Evolutionary conservation across 2,329 filamentous ascomycete species (phyloP).

Genomic region (Amauroascus niger): DNA sequence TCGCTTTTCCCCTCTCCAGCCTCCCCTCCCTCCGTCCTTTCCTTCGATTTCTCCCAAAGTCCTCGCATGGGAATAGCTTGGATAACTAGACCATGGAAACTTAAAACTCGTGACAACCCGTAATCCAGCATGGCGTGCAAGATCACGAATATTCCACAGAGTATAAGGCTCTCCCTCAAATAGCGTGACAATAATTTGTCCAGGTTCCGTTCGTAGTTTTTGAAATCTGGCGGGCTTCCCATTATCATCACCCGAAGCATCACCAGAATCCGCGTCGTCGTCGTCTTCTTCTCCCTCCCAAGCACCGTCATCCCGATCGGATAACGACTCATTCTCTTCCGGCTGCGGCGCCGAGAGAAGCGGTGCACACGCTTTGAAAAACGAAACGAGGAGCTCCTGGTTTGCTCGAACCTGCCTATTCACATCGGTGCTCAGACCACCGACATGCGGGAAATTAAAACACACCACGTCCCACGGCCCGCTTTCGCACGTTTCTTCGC

Average conservation of each 20-base stretch:
- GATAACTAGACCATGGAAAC: constrained; percentile 41
- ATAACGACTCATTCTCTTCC: constrained; percentile 16
- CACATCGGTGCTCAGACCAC: constrained; percentile 82
- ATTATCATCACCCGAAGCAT: not conserved
- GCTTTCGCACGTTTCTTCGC: constrained; percentile 17
- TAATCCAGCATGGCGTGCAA: constrained; percentile 60
- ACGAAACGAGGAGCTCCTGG: constrained; percentile 50
- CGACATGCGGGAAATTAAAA: constrained; percentile 97
- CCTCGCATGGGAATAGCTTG: constrained; percentile 40
- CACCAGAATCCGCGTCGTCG: constrained; percentile 15
- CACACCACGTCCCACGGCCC: constrained; percentile 63
- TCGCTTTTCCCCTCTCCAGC: constrained; percentile 41
- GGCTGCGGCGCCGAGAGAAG: constrained; percentile 28
- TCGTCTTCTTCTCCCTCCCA: constrained; percentile 10
- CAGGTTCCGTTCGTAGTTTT: constrained; percentile 26
- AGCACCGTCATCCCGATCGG: constrained; percentile 16
- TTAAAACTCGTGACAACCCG: constrained; percentile 39
- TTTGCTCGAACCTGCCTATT: constrained; percentile 91
- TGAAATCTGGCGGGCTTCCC: constrained; percentile 11
- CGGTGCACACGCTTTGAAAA: constrained; percentile 39
- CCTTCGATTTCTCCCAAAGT: constrained; percentile 39
- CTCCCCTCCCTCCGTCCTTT: constrained; percentile 31
- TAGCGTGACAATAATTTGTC: constrained; percentile 66
- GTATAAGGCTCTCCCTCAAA: constrained; percentile 94
- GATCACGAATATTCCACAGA: constrained; percentile 84